Base-by-base conservation (phyloP, 208 protist species). In the Kentomonas sorsogonicus region DNA sequence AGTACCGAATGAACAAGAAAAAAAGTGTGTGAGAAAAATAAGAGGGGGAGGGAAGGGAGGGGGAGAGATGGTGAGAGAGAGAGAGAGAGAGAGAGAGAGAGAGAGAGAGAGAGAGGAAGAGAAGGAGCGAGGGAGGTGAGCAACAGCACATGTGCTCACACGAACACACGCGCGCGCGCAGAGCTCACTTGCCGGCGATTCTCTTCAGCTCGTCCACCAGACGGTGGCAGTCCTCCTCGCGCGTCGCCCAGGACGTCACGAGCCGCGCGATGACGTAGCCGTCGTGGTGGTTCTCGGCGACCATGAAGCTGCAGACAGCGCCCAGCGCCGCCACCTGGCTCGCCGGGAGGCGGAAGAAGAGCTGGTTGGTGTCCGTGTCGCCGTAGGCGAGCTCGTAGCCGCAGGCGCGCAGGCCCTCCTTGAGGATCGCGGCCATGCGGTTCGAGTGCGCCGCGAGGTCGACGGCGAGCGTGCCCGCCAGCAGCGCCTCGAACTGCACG, bases 401-500 rank as follows among this genome's bases (percentile, higher is more conserved):
- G 45, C 76, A 83, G 41, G 52, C 54, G 23, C 59, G n/a, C 36
- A 83, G 29, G 10, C 71, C 76, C 0, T 56, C 16, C 47, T 59
- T 54, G 1, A 77, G 40, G 25, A 83, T 78, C 31, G 36, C 38
- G 7, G 71, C 71, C 33, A 66, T 76, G 60, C 56, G 57, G 62
- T 83, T 83, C 18, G 71, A 45, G 47, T 83, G 76, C 11, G 25
- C 39, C 33, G 60, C 69, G 41, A 73, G 54, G 22, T 63, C 54
- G 10, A 72, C 51, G 40, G 68, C 50, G 23, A 83, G 54, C 36
- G 69, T 65, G 47, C 76, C 53, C n/a, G 40, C 26, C 41, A 83
- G 47, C n/a, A 83, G 63, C 41, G 60, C 63, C 43, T 78, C 59
- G 34, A 83, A 83, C 56, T 83, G 76, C 18, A 68, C 58, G 38